Base-by-base conservation (phyloP, 2,329 filamentous ascomycete species). In the Fusarium humuli region DNA sequence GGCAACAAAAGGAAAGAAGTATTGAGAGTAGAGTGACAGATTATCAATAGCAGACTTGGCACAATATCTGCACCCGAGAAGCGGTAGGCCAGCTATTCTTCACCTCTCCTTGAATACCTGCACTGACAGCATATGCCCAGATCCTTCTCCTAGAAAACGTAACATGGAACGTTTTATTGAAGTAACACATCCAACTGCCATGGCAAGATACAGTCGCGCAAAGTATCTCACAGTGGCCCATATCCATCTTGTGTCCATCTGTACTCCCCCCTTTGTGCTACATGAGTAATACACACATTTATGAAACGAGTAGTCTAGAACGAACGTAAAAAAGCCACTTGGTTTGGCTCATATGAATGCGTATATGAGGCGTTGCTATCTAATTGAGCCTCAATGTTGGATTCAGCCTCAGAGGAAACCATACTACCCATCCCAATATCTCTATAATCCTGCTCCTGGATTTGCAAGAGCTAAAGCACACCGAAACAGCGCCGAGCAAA, bases 141-240 rank as follows among this genome's bases (percentile, higher is more conserved):
- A 34, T 29, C 27, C 14, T 27, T 40, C 25, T 32, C 16, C 49
- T 49, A 37, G 48, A 61, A 52, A 18, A 46, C 47, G 27, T 46
- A 55, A 32, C 61, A 69, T 69, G 68, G 53, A 71, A 65, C 68
- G 32, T 54, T 47, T 50, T 46, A 48, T 44, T 37, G 12, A 18
- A 16, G 64, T 69, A 42, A 8, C 60, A 71, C 68, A 25, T 55
- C 40, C 20, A 50, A 65, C 61, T 61, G 25, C 47, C 61, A 65
- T 32, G 53, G 53, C 32, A 59, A 56, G 50, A 61, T 57, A 46
- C 10, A 54, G 69, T 71, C 54, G 45, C 53, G 46, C 69, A 44
- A n/a, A 34, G 34, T 20, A 47, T 18, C 37, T 46, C 40, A n/a
- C 41, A 44, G 56, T 20, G 29, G 32, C 47, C 25, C 32, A 45